These are phyloP conservation scores for Saturnispora dispora DNA, from an alignment of 805 yeast species.

Conservation along the genomic window DNA sequence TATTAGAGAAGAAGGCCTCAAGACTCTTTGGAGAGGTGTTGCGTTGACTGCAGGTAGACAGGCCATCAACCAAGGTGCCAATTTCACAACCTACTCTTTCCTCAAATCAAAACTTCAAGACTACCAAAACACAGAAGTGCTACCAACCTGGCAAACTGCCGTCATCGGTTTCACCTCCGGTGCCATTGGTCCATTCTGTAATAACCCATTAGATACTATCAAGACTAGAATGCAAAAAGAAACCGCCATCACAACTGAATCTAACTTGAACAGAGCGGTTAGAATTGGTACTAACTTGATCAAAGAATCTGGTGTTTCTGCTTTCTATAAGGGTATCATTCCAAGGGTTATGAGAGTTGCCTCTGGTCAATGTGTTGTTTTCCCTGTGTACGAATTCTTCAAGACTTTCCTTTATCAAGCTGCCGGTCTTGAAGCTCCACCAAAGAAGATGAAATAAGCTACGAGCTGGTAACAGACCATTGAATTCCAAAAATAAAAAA, in stretches of 20 bases:
- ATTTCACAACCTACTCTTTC: constrained; percentile 89
- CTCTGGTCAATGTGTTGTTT: constrained; percentile 98
- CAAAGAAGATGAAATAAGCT: constrained; percentile 15
- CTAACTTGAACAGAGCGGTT: constrained; percentile 68
- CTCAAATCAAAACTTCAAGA: constrained; percentile 63
- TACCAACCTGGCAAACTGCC: constrained; percentile 94
- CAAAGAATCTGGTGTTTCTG: constrained; percentile 80
- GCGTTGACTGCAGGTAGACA: constrained; percentile 94
- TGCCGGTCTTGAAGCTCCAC: constrained; percentile 16
- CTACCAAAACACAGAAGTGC: constrained; percentile 43
- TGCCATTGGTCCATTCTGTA: constrained; percentile 95
- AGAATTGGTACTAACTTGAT: constrained; percentile 75
- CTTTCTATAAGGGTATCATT: constrained; percentile 93
- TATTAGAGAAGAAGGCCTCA: constrained; percentile 83
- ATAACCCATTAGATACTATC: constrained; percentile 95
- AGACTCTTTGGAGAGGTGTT: constrained; percentile 88
- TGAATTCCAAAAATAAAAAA: background rate
- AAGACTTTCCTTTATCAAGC: constrained; percentile 50
- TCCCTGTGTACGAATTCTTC: constrained; percentile 90
- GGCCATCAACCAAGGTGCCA: constrained; percentile 97
- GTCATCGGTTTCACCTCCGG: constrained; percentile 86
- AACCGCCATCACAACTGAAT: constrained; percentile 49
- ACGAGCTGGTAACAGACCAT: background rate
- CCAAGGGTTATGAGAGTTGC: constrained; percentile 99
- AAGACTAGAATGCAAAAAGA: constrained; percentile 95